Conservation (phyloP, 2,329 filamentous ascomycete species). For the Cercospora citrullina region DNA sequence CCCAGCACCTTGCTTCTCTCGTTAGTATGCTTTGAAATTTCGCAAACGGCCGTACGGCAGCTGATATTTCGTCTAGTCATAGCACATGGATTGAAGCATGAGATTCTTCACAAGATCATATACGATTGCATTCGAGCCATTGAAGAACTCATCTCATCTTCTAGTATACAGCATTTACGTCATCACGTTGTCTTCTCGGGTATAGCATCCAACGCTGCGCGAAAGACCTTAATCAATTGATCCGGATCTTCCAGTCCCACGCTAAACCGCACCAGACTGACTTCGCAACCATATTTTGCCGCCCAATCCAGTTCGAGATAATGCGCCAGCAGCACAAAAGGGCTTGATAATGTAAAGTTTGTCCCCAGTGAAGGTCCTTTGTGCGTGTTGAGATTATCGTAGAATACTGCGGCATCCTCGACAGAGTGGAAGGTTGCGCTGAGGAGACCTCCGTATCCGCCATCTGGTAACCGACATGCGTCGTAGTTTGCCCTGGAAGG, state of each 20-base stretch:
- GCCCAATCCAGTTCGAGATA: constrained; percentile 93
- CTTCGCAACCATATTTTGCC: constrained; percentile 74
- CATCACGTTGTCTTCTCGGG: not conserved
- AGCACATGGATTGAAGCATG: not conserved
- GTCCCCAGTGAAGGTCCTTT: constrained; percentile 95
- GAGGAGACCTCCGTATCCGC: constrained; percentile 83
- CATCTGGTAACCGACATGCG: constrained; percentile 64
- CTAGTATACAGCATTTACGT: not conserved
- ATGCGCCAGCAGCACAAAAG: constrained; percentile 89
- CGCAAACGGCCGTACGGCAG: too few species aligned
- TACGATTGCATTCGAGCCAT: not conserved
- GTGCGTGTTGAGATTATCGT: constrained; percentile 78
- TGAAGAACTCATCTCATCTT: not conserved
- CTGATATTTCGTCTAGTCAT: not conserved
- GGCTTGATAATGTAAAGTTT: constrained; percentile 85
- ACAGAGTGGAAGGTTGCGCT: constrained; percentile 76
- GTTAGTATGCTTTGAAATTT: not conserved
- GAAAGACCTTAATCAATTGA: constrained; percentile 64
- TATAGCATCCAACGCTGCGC: not conserved
- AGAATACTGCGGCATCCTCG: constrained; percentile 75
- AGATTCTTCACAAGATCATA: not conserved
- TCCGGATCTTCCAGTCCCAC: constrained; percentile 81
- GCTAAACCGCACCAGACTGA: constrained; percentile 78
- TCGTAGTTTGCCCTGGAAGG: constrained; percentile 74
- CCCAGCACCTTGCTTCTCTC: not conserved